phyloP scores from a whole-genome alignment of 2,329 filamentous ascomycete genomes.

The Botrytis sinoallii region DNA sequence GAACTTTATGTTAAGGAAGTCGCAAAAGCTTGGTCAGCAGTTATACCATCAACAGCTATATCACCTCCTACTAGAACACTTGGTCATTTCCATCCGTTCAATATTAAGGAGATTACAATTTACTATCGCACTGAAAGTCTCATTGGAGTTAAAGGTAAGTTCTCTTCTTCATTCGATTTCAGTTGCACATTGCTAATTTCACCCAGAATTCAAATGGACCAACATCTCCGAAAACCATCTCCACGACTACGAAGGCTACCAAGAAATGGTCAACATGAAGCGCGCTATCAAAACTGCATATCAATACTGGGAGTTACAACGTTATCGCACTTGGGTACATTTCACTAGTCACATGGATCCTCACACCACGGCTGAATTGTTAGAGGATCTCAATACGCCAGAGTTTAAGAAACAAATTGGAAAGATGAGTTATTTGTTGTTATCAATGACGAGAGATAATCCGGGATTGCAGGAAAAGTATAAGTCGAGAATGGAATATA shows the following conservation, averaged over 20 bases:
- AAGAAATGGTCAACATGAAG: conserved; percentile 6
- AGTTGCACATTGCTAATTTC: not conserved
- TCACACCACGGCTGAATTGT: not conserved
- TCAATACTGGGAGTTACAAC: not conserved
- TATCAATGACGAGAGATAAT: not conserved
- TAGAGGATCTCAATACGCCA: not conserved
- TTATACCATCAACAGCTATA: not conserved
- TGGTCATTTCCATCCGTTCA: not conserved
- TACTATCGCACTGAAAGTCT: conserved; percentile 1
- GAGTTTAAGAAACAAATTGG: not conserved
- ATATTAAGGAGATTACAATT: not conserved
- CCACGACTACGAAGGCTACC: not conserved
- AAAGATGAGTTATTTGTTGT: not conserved
- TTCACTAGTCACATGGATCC: not conserved
- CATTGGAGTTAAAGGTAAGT: not conserved
- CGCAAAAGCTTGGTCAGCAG: not conserved
- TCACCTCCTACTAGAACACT: not conserved
- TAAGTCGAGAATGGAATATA: not conserved
- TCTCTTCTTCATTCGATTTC: too few relatives aligned
- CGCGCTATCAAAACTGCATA: not conserved
- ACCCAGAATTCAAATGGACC: not conserved
- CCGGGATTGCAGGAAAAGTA: not conserved
- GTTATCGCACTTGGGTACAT: not conserved
- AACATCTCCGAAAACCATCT: not conserved
- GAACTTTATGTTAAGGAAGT: not conserved